These are phyloP conservation scores for Phaeosphaeriaceae sp. DNA, from an alignment of 2,329 filamentous ascomycete genomes.

Conservation along the genomic window DNA sequence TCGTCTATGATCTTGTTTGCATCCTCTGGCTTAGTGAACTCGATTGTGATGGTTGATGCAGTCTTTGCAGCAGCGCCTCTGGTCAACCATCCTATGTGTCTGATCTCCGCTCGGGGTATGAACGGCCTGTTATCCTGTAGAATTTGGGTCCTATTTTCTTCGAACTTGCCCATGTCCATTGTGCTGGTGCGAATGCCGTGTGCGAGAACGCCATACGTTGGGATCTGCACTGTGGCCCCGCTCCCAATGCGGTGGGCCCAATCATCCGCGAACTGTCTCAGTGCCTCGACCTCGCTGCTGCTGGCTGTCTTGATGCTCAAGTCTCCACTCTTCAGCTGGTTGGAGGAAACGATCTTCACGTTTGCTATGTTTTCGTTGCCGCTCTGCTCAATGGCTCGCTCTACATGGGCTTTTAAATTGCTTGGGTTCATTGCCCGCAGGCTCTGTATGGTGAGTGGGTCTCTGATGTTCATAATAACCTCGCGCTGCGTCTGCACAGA, in stretches of 20 bases:
- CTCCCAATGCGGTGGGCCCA: constrained; percentile 3
- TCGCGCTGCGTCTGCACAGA: constrained; percentile 5
- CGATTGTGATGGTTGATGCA: too few relatives aligned
- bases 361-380: constrained; percentile 23
- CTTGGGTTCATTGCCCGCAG: constrained; percentile 17
- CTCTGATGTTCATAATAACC: constrained; percentile 16
- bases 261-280: constrained; percentile 21
- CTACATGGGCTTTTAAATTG: constrained; percentile 20
- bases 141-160: too few relatives aligned
- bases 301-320: constrained; percentile 22
- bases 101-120: too few relatives aligned
- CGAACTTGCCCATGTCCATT: too few relatives aligned
- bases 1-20: too few relatives aligned
- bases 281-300: constrained; percentile 19
- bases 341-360: constrained; percentile 22
- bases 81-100: too few relatives aligned
- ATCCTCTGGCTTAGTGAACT: too few relatives aligned
- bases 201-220: too few relatives aligned
- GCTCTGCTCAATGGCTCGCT: constrained; percentile 21
- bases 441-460: constrained; percentile 18
- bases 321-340: constrained; percentile 27
- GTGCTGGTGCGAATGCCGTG: too few relatives aligned
- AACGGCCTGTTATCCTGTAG: too few relatives aligned
- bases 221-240: too few relatives aligned
- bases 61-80: too few relatives aligned